Conservation (phyloP, 331 rosid genomes). For the Malus hybrid region DNA sequence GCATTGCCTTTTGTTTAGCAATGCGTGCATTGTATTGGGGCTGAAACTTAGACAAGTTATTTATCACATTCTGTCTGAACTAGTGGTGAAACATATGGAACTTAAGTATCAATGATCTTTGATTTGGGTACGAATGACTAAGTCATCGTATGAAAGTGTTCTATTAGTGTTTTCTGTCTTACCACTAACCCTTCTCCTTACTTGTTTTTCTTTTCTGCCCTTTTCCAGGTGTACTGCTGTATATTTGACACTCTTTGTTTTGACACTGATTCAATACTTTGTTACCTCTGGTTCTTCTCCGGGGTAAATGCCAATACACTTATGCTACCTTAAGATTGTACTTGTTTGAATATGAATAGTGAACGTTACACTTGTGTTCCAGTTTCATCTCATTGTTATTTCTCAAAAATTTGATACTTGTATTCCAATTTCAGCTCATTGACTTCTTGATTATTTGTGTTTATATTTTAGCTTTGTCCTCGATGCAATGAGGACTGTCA, state of each 20-base stretch:
- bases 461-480: slow-evolving; percentile 44
- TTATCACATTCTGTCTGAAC: not conserved
- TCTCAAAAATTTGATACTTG: not conserved
- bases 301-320: slow-evolving; percentile 46
- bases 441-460: not conserved
- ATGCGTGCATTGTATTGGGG: not conserved
- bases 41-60: not conserved
- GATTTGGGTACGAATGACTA: not conserved
- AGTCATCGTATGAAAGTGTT: slow-evolving; percentile 1
- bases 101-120: not conserved
- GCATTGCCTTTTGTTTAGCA: not conserved
- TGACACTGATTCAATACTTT: slow-evolving; percentile 73
- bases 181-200: not conserved
- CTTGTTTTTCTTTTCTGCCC: not conserved
- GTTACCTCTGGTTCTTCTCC: slow-evolving; percentile 80
- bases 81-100: not conserved
- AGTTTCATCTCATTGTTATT: slow-evolving; percentile 12
- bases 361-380: not conserved
- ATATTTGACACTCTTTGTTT: slow-evolving; percentile 58
- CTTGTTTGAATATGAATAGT: not conserved
- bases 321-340: slow-evolving; percentile 16
- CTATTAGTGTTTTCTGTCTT: not conserved
- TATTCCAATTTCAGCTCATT: too few relatives aligned
- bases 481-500: slow-evolving; percentile 60
- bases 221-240: slow-evolving; percentile 57